These are phyloP conservation scores for Stipa capillata DNA, from an alignment of 176 grass and related monocot genomes.

Conservation along the genomic window DNA sequence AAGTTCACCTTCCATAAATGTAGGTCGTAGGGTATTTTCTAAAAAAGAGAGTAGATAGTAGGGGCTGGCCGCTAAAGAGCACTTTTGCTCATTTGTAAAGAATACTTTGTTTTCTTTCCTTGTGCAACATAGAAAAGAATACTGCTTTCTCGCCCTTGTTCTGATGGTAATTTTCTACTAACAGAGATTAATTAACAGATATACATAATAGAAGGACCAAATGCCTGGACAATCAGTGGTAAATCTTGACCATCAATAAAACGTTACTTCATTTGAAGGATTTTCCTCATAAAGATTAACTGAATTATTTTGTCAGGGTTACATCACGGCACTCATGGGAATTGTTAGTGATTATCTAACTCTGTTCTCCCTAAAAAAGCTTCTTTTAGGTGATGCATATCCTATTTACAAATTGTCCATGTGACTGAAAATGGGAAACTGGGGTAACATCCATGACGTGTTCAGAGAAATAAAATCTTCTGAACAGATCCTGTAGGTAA, in stretches of 20 bases:
- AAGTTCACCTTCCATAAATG: not conserved
- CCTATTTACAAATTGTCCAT: not conserved
- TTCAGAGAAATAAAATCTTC: not conserved
- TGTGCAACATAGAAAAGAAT: not conserved
- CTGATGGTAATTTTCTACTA: not conserved
- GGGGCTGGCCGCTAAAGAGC: not conserved
- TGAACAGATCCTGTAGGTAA: not conserved
- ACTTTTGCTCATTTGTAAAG: not conserved
- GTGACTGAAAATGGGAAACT: not conserved
- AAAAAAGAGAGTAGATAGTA: not conserved
- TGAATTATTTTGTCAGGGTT: not conserved
- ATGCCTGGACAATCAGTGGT: not conserved
- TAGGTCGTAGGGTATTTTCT: not conserved
- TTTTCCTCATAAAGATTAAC: not conserved
- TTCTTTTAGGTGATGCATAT: not conserved
- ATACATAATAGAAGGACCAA: conserved; percentile 8
- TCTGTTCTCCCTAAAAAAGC: not conserved
- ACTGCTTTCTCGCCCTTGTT: not conserved
- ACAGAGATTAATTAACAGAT: not conserved
- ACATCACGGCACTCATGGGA: not conserved
- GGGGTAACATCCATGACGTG: not conserved
- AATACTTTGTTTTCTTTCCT: not conserved
- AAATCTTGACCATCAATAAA: not conserved
- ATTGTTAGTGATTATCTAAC: not conserved
- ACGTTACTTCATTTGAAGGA: not conserved